phyloP scores from a whole-genome alignment of 2,329 filamentous ascomycete genomes.

The Penicillium sp. region DNA sequence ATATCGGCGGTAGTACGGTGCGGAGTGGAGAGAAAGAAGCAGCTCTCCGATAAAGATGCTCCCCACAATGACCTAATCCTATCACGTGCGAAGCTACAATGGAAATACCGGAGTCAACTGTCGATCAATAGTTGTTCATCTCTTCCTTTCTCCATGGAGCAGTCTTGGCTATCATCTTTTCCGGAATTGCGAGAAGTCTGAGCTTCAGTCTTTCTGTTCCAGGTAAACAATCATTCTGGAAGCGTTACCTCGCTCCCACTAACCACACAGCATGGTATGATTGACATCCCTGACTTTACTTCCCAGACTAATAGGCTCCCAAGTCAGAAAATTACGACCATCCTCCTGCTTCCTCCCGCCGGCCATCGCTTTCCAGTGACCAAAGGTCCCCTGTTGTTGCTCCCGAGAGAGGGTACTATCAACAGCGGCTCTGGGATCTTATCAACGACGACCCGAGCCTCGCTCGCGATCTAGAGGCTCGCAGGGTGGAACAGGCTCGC shows the following conservation, averaged over 20 bases:
- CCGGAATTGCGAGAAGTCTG: background rate
- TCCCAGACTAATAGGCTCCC: slow-evolving; percentile 2
- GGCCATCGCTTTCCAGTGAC: slow-evolving; percentile 23
- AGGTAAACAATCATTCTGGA: background rate
- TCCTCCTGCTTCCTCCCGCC: slow-evolving; percentile 38
- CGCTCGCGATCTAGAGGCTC: background rate
- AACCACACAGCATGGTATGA: slow-evolving; percentile 24
- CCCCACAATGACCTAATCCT: slow-evolving; percentile 26
- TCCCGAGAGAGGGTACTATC: background rate
- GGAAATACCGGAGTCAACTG: background rate
- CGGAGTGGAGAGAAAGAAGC: background rate
- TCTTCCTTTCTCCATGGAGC: background rate
- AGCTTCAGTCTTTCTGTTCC: background rate
- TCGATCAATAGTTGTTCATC: background rate
- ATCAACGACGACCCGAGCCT: background rate
- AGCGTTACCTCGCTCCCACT: background rate
- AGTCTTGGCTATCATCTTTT: background rate
- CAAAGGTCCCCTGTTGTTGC: background rate
- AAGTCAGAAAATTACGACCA: slow-evolving; percentile 47
- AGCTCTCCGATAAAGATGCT: slow-evolving; percentile 12
- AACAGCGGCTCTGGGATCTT: background rate
- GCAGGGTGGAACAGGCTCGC: background rate
- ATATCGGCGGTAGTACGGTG: slow-evolving; percentile 12
- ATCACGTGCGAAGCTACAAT: slow-evolving; percentile 21
- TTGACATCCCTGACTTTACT: slow-evolving; percentile 10